Evolutionary conservation across 768 basidiomycete species (phyloP).

Genomic region (Cubamyces lactineus): DNA sequence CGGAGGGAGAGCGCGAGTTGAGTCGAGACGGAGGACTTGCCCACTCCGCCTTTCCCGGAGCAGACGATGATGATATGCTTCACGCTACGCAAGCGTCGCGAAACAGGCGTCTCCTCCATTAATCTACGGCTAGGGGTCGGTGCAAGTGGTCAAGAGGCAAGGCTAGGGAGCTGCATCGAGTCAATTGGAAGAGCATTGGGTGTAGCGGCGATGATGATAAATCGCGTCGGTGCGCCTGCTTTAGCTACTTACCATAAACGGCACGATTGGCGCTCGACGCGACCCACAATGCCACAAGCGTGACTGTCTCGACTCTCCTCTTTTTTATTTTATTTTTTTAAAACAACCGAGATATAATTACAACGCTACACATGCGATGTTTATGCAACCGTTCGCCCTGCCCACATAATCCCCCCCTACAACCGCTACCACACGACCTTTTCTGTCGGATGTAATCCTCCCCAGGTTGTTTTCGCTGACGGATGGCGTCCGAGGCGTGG

Average conservation of each 20-base stretch:
- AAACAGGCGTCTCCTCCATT: constrained; percentile 57
- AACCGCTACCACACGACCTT: too few species aligned
- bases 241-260: constrained; percentile 12
- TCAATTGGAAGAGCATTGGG: constrained; percentile 15
- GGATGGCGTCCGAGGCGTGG: too few species aligned
- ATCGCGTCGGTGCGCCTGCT: constrained; percentile 18
- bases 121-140: constrained; percentile 26
- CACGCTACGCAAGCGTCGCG: constrained; percentile 70
- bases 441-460: too few species aligned
- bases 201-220: constrained; percentile 20
- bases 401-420: too few species aligned
- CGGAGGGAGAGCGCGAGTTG: constrained; percentile 91
- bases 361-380: too few species aligned
- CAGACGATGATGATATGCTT: constrained; percentile 90
- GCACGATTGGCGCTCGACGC: not conserved
- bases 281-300: not conserved
- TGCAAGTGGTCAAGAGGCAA: not conserved
- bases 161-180: not conserved
- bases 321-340: too few species aligned
- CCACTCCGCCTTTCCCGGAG: constrained; percentile 97
- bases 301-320: too few species aligned
- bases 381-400: too few species aligned
- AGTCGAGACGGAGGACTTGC: constrained; percentile 94
- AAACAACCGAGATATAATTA: too few species aligned
- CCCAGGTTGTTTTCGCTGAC: too few species aligned